Conservation (phyloP, 805 yeast genomes). For the Wickerhamia fluorescens region DNA sequence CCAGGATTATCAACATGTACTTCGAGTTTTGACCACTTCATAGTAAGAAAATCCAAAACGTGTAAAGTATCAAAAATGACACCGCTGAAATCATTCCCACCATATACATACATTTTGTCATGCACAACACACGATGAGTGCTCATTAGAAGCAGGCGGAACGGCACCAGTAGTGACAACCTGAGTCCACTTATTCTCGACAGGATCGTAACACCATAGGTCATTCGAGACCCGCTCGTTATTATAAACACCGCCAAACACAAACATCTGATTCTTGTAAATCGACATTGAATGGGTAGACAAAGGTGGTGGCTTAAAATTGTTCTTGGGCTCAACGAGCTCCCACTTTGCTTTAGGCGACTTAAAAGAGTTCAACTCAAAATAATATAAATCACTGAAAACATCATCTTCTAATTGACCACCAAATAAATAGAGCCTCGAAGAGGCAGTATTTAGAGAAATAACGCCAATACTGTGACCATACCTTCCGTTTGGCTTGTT, state of each 20-base stretch:
- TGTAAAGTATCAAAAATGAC: slow-evolving; percentile 57
- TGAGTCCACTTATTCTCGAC: slow-evolving; percentile 60
- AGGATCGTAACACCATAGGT: slow-evolving; percentile 78
- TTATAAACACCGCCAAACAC: slow-evolving; percentile 83
- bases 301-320: slow-evolving; percentile 66
- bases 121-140: slow-evolving; percentile 79
- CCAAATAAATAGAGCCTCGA: slow-evolving; percentile 78
- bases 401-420: slow-evolving; percentile 83
- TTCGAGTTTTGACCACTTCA: slow-evolving; percentile 66
- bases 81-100: slow-evolving; percentile 80
- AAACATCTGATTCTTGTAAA: slow-evolving; percentile 71
- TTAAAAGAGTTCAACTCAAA: slow-evolving; percentile 86
- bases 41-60: slow-evolving; percentile 68
- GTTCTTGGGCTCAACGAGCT: slow-evolving; percentile 48
- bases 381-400: slow-evolving; percentile 75
- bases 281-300: slow-evolving; percentile 84
- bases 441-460: slow-evolving; percentile 40
- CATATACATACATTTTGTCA: slow-evolving; percentile 75
- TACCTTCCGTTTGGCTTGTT: slow-evolving; percentile 84
- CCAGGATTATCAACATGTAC: slow-evolving; percentile 53
- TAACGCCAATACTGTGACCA: slow-evolving; percentile 84
- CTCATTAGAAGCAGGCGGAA: slow-evolving; percentile 84
- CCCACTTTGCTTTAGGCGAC: slow-evolving; percentile 81
- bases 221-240: slow-evolving; percentile 63
- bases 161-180: slow-evolving; percentile 60